Conservation (phyloP, 1,284 basidiomycete genomes). For the Fomitopsis pinicola region DNA sequence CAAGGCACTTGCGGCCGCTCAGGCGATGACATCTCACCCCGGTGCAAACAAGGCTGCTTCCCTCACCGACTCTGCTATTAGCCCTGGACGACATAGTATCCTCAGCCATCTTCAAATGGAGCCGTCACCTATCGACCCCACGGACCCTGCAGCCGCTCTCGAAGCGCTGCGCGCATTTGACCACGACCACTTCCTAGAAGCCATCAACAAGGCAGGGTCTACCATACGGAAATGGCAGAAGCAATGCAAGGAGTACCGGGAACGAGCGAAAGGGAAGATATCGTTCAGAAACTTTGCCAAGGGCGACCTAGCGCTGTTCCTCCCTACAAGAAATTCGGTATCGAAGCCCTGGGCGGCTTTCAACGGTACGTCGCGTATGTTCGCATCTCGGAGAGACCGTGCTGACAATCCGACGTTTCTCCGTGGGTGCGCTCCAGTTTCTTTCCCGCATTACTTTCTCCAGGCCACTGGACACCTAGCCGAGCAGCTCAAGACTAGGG, state of each 20-base stretch:
- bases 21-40: conserved; percentile 58
- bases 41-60: conserved; percentile 16
- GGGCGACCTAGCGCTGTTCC: conserved; percentile 91
- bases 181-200: conserved; percentile 80
- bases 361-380: conserved; percentile 57
- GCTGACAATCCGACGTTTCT: conserved; percentile 34
- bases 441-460: conserved; percentile 96
- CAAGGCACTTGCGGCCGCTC: conserved; percentile 61
- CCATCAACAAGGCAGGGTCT: conserved; percentile 73
- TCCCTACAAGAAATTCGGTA: conserved; percentile 91
- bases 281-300: conserved; percentile 91
- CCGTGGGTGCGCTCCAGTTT: conserved; percentile 50
- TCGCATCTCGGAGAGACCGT: conserved; percentile 15
- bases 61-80: conserved; percentile 42
- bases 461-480: conserved; percentile 81
- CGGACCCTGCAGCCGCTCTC: conserved; percentile 63
- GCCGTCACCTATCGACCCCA: conserved; percentile 67
- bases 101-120: conserved; percentile 51
- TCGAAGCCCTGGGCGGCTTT: conserved; percentile 97
- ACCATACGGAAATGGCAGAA: conserved; percentile 96
- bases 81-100: conserved; percentile 44
- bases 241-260: conserved; percentile 91
- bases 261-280: conserved; percentile 90
- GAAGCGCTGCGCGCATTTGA: conserved; percentile 72
- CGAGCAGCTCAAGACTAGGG: conserved; percentile 80